Conservation (phyloP, 306 rosid genomes). For the Vicia sativa region DNA sequence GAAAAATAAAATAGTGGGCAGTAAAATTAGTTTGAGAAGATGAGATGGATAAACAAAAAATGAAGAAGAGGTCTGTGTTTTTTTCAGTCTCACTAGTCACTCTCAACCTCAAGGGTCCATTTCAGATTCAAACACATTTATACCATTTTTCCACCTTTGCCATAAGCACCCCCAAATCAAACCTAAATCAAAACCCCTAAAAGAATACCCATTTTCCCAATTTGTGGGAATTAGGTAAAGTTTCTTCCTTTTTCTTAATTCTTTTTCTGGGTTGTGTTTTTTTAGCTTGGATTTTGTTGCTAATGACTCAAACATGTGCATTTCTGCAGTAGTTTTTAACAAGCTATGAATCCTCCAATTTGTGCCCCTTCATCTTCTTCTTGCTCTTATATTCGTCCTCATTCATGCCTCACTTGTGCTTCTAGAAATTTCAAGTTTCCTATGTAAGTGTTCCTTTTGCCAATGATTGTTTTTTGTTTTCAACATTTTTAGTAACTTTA, state of each 20-base stretch:
- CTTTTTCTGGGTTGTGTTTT: slow-evolving; percentile 36
- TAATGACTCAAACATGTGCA: slow-evolving; percentile 28
- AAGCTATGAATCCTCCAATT: slow-evolving; percentile 58
- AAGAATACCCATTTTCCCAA: slow-evolving; percentile 23
- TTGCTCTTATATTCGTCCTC: slow-evolving; percentile 54
- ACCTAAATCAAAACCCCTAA: neutral
- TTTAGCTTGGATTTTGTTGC: slow-evolving; percentile 25
- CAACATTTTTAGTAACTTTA: slow-evolving; percentile 8
- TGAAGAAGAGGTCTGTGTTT: slow-evolving; percentile 27
- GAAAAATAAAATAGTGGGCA: slow-evolving; percentile 40
- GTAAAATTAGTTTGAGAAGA: slow-evolving; percentile 33
- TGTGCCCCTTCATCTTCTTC: slow-evolving; percentile 55
- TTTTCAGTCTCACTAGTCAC: slow-evolving; percentile 42
- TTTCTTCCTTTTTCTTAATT: slow-evolving; percentile 27
- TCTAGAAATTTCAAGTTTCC: slow-evolving; percentile 65
- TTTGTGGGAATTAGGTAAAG: slow-evolving; percentile 39
- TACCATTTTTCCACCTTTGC: slow-evolving; percentile 28
- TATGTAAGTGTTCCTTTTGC: slow-evolving; percentile 44
- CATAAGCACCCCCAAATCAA: neutral
- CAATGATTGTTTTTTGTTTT: slow-evolving; percentile 9
- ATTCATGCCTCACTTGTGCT: slow-evolving; percentile 50
- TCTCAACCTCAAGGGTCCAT: slow-evolving; percentile 48
- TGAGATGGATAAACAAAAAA: slow-evolving; percentile 39
- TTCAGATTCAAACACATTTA: slow-evolving; percentile 40
- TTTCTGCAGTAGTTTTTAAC: slow-evolving; percentile 21